These are phyloP conservation scores for Salicornia ramosissima DNA, from an alignment of 148 eudicot genomes.

Conservation along the genomic window DNA sequence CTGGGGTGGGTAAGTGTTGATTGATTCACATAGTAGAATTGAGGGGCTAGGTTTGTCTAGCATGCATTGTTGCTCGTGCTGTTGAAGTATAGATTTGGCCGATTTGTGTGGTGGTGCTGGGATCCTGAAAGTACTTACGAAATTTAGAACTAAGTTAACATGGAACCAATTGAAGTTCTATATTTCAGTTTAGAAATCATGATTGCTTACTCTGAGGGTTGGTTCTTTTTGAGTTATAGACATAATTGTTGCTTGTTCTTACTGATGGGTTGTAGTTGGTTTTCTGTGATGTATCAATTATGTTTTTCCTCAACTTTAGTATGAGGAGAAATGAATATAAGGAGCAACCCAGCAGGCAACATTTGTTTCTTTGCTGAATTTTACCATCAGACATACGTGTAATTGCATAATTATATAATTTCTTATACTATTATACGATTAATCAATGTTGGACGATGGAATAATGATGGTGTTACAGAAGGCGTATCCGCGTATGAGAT, in stretches of 20 bases:
- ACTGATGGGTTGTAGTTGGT: neutral
- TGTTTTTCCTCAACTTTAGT: neutral
- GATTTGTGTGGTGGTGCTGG: neutral
- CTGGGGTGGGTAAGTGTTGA: neutral
- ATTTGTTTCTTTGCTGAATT: neutral
- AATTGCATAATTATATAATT: neutral
- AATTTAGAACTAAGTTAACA: neutral
- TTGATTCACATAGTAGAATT: neutral
- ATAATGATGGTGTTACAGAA: neutral
- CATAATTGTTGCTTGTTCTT: neutral
- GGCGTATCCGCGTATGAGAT: neutral
- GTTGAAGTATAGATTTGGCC: neutral
- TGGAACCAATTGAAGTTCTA: neutral
- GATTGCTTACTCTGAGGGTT: neutral
- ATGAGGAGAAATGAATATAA: neutral
- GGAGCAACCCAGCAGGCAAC: neutral
- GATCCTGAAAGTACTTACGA: neutral
- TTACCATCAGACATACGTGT: neutral
- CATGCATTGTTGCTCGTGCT: neutral
- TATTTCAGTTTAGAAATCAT: neutral
- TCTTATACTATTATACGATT: neutral
- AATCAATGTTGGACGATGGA: neutral
- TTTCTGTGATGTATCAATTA: neutral
- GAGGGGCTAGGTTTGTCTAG: neutral
- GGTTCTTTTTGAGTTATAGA: neutral